These are phyloP conservation scores for Camellia lanceoleosa DNA, from an alignment of 148 eudicot genomes.

Conservation along the genomic window DNA sequence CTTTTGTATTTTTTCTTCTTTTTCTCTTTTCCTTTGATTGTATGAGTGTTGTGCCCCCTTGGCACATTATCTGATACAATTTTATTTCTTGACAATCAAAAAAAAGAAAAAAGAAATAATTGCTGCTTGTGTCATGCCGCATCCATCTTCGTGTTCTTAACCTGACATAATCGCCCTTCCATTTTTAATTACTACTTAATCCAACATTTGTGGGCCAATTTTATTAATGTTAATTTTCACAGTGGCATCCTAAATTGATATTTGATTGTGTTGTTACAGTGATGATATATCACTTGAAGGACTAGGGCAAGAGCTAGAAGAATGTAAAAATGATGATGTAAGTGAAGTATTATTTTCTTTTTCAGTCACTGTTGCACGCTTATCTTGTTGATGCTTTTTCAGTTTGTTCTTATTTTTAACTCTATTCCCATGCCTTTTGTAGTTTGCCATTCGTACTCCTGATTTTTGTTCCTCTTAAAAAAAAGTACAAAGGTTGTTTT, in stretches of 20 bases:
- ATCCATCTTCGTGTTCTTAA: background rate
- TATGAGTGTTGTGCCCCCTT: too few relatives aligned
- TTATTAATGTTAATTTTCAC: background rate
- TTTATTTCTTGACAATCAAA: too few relatives aligned
- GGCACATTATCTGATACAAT: too few relatives aligned
- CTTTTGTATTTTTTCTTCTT: too few relatives aligned
- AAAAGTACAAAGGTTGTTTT: background rate
- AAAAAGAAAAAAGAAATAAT: background rate
- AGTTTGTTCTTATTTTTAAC: background rate
- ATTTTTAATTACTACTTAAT: conserved; percentile 2
- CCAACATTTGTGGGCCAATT: background rate
- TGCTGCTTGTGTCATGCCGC: background rate
- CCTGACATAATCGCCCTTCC: background rate
- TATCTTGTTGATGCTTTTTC: background rate
- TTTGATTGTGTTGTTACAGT: conserved; percentile 35
- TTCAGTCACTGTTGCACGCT: background rate
- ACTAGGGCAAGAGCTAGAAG: conserved; percentile 88
- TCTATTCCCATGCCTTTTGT: background rate
- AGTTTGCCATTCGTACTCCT: background rate
- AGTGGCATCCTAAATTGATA: conserved; percentile 10
- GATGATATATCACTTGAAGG: conserved; percentile 93
- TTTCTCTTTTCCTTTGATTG: too few relatives aligned
- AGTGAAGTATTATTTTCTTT: conserved; percentile 19
- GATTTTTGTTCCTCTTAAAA: background rate
- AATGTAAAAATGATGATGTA: conserved; percentile 85